Percentiles rank a stretch among this genome's conserved stretches.
Evolutionary conservation across 2,329 filamentous ascomycete species (phyloP).

Genomic region (Verticillium zaregamsianum): DNA sequence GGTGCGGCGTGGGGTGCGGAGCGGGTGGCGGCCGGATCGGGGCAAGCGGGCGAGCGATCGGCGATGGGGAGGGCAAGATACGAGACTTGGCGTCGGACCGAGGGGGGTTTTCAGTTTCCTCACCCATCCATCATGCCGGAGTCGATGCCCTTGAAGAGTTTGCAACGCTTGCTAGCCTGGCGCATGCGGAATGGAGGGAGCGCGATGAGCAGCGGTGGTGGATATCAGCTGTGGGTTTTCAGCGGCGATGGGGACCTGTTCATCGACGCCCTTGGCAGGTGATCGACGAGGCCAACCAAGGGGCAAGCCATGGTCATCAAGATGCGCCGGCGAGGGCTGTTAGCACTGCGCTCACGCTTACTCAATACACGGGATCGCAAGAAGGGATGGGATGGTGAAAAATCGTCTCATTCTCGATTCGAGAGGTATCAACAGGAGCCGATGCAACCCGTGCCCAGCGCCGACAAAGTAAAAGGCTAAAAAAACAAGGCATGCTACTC

Average conservation of each 20-base stretch:
- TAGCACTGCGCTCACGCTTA: not conserved
- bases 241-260: not conserved
- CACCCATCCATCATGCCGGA: not conserved
- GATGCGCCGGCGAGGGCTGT: too few relatives aligned
- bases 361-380: too few relatives aligned
- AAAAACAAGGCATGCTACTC: slow-evolving; percentile 6
- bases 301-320: not conserved
- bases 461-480: slow-evolving; percentile 6
- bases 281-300: not conserved
- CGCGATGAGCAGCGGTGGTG: too few relatives aligned
- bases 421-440: not conserved
- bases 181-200: not conserved
- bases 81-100: not conserved
- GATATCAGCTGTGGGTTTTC: not conserved
- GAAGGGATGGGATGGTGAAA: not conserved
- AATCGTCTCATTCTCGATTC: not conserved
- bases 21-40: not conserved
- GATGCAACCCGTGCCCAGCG: slow-evolving; percentile 2
- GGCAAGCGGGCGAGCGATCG: not conserved
- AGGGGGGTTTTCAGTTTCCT: not conserved
- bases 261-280: not conserved
- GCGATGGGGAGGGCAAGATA: not conserved
- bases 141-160: not conserved
- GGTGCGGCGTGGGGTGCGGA: not conserved
- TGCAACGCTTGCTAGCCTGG: not conserved